Conservation (phyloP, 2,329 filamentous ascomycete genomes). For the Apiospora sp. region DNA sequence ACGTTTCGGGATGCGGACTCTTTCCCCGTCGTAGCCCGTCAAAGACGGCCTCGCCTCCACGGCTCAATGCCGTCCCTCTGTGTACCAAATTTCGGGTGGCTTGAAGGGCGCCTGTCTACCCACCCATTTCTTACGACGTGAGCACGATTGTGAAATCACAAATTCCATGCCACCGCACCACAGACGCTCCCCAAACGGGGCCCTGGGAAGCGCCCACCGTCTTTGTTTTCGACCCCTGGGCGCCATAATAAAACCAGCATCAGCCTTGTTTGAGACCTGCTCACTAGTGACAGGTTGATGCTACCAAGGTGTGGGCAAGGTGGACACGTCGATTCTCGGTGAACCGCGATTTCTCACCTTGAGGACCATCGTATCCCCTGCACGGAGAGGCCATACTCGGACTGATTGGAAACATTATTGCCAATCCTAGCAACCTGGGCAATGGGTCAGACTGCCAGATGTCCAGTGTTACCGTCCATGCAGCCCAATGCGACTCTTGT, state of each 20-base stretch:
- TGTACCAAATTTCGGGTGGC: neutral
- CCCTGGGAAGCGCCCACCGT: slow-evolving; percentile 10
- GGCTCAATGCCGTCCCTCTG: slow-evolving; percentile 20
- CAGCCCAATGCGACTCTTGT: slow-evolving; percentile 3
- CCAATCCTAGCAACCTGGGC: neutral
- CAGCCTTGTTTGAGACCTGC: slow-evolving; percentile 11
- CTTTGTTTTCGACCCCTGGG: slow-evolving; percentile 20
- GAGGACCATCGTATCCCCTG: neutral
- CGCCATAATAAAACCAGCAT: slow-evolving; percentile 19
- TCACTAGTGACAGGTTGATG: slow-evolving; percentile 15
- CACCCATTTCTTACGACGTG: slow-evolving; percentile 15
- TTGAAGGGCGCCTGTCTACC: neutral
- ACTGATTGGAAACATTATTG: slow-evolving; percentile 14
- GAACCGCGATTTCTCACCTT: slow-evolving; percentile 20
- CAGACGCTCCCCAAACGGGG: slow-evolving; percentile 7
- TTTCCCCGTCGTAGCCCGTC: slow-evolving; percentile 17
- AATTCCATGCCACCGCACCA: neutral
- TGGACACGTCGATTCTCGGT: slow-evolving; percentile 15
- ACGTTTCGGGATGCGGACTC: slow-evolving; percentile 19
- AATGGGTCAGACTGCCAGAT: slow-evolving; percentile 11
- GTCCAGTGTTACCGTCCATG: neutral
- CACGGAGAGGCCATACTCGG: slow-evolving; percentile 14
- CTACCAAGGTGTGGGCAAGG: slow-evolving; percentile 5
- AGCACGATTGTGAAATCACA: slow-evolving; percentile 16
- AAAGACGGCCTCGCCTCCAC: slow-evolving; percentile 10